phyloP scores from a whole-genome alignment of 2,329 filamentous ascomycete species.

The Pseudogymnoascus sp. region DNA sequence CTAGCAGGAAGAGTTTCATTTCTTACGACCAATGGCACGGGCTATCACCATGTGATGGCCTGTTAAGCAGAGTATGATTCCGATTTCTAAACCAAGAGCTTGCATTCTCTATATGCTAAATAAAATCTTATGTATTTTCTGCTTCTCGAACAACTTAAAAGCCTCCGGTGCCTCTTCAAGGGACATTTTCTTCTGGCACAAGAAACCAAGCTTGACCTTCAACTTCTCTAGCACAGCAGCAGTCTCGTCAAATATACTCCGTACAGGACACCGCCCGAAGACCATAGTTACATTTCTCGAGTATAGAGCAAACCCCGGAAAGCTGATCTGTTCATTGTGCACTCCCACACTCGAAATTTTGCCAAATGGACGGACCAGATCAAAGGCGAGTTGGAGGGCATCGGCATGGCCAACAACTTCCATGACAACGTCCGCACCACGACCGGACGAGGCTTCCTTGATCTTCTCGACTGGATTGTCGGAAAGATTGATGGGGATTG shows the following conservation, averaged over 20 bases:
- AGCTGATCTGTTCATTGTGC: conserved; percentile 56
- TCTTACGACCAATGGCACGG: too few species aligned
- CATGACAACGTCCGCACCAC: conserved; percentile 48
- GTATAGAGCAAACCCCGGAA: conserved; percentile 48
- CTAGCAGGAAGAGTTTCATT: too few species aligned
- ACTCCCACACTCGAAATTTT: conserved; percentile 61
- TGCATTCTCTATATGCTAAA: neutral
- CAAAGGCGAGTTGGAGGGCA: conserved; percentile 60
- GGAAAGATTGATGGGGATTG: conserved; percentile 30
- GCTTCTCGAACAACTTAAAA: neutral
- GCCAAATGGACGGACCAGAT: conserved; percentile 63
- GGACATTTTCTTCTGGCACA: neutral
- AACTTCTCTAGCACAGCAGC: neutral
- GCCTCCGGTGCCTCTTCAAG: neutral
- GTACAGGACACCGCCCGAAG: conserved; percentile 67
- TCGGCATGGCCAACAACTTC: conserved; percentile 56
- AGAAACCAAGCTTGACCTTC: neutral
- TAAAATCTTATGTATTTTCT: neutral
- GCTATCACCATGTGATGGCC: too few species aligned
- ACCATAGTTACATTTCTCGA: conserved; percentile 60
- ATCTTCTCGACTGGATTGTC: conserved; percentile 29
- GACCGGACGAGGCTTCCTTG: conserved; percentile 36
- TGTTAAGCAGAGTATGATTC: too few species aligned
- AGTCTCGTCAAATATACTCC: conserved; percentile 14
- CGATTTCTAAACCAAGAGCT: too few species aligned